phyloP scores from a whole-genome alignment of 202 grass and related monocot species.

The Saccharum hybrid region DNA sequence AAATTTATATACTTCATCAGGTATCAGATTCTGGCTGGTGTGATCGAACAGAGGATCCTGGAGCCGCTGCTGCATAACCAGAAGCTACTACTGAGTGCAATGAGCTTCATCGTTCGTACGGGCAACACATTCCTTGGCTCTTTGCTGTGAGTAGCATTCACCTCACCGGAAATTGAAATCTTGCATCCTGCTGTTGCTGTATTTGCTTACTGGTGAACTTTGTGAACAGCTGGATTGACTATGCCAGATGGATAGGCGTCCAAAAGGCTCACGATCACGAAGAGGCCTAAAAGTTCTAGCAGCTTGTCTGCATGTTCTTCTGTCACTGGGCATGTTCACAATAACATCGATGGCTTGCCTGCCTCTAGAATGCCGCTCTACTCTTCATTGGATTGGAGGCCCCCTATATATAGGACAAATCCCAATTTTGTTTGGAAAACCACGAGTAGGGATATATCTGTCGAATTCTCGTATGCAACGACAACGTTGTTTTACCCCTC shows the following conservation, averaged over 20 bases:
- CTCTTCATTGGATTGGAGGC: background rate
- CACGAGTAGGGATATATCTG: constrained; percentile 16
- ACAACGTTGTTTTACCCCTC: background rate
- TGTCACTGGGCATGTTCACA: background rate
- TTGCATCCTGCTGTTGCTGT: background rate
- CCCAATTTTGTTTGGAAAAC: background rate
- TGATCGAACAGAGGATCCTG: constrained; percentile 91
- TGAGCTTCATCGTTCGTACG: constrained; percentile 73
- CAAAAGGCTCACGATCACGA: constrained; percentile 56
- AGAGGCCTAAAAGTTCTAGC: constrained; percentile 44
- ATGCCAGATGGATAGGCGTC: constrained; percentile 78
- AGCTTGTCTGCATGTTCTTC: background rate
- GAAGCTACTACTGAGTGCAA: constrained; percentile 69
- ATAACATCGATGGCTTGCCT: background rate
- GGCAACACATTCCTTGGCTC: constrained; percentile 96
- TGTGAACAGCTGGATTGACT: constrained; percentile 84
- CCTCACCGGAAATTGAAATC: background rate
- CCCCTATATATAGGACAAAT: background rate
- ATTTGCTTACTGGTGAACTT: constrained; percentile 21
- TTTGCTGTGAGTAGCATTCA: constrained; percentile 66
- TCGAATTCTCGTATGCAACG: constrained; percentile 35
- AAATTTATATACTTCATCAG: constrained; percentile 41
- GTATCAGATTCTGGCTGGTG: constrained; percentile 86
- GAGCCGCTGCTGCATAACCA: constrained; percentile 88
- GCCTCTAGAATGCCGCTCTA: background rate